A percentile compares a stretch with the other conserved stretches of the same genome.
Conservation (phyloP, 2,329 filamentous ascomycete species). For the Penicillium olsonii region DNA sequence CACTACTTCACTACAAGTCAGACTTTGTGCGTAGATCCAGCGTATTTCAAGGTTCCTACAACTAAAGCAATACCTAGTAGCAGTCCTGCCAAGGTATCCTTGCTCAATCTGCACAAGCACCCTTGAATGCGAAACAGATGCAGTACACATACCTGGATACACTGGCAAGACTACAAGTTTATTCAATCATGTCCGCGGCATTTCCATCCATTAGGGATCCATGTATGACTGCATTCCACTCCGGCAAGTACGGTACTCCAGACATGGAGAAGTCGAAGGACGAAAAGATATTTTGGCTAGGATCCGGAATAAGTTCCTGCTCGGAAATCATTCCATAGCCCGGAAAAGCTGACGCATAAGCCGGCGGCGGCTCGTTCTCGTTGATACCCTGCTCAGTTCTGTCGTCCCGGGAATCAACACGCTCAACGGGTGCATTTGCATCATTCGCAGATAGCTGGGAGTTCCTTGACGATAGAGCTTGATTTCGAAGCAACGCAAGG, state of each 20-base stretch:
- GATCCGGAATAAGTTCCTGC: neutral
- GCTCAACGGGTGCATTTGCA: neutral
- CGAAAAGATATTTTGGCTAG: constrained; percentile 6
- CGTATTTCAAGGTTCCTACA: no score
- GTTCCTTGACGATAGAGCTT: constrained; percentile 4
- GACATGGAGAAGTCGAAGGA: constrained; percentile 15
- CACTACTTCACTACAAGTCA: no score
- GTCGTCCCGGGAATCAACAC: neutral
- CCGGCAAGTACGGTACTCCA: constrained; percentile 17
- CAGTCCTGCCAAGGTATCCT: no score
- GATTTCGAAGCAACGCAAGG: constrained; percentile 13
- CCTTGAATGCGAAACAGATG: no score
- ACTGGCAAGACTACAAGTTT: no score
- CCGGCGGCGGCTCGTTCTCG: neutral
- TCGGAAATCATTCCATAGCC: neutral
- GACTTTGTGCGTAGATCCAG: no score
- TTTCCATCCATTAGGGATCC: neutral
- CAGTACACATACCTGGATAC: no score
- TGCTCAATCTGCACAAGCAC: no score
- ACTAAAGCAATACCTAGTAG: no score
- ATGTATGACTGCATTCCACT: constrained; percentile 21
- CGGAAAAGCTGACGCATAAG: neutral
- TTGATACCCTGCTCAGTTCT: neutral
- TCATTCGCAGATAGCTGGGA: neutral
- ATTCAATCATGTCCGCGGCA: neutral